Evolutionary conservation across 257 asterid species (phyloP).

Genomic region (Apocynum venetum): DNA sequence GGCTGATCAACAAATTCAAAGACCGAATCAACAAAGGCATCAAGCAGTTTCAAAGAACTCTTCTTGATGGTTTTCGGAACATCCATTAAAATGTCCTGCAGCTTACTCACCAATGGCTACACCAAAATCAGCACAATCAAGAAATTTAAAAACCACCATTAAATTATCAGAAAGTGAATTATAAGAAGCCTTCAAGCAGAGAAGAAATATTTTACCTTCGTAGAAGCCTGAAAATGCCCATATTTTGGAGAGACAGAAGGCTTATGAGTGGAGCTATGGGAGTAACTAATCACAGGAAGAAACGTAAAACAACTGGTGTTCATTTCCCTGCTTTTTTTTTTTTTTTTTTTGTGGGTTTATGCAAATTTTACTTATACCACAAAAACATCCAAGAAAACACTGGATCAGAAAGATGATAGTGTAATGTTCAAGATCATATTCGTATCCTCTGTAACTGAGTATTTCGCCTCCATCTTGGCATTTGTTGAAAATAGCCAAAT

Average conservation of each 20-base stretch:
- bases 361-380: not conserved
- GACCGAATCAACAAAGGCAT: slow-evolving; percentile 39
- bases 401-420: not conserved
- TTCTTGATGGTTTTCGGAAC: slow-evolving; percentile 27
- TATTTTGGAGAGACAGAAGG: slow-evolving; percentile 23
- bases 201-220: slow-evolving; percentile 14
- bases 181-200: not conserved
- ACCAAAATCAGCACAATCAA: not conserved
- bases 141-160: not conserved
- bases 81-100: slow-evolving; percentile 18
- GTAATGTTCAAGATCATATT: not conserved
- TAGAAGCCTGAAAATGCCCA: slow-evolving; percentile 15
- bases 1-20: slow-evolving; percentile 48
- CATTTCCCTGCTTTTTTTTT: not conserved
- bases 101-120: slow-evolving; percentile 36
- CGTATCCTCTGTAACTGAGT: not conserved
- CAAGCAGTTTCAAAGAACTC: slow-evolving; percentile 33
- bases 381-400: not conserved
- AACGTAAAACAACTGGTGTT: not conserved
- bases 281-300: not conserved
- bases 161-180: not conserved
- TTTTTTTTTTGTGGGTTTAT: not conserved
- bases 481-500: no score
- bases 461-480: no score
- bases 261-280: slow-evolving; percentile 6